Conservation (phyloP, 2,329 filamentous ascomycete genomes). For the Fusarium albosuccineum region DNA sequence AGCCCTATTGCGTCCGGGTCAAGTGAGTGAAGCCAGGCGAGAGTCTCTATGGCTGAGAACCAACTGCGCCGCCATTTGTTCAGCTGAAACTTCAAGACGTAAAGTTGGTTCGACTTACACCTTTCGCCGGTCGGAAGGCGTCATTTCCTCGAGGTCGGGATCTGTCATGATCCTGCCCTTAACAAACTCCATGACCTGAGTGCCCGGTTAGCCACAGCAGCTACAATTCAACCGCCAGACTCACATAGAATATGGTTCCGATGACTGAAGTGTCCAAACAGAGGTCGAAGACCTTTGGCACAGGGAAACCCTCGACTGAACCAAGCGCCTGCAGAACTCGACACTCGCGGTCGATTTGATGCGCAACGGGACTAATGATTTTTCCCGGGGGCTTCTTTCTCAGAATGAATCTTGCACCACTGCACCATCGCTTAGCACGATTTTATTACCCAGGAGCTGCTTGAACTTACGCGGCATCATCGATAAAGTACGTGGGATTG, state of each 20-base stretch:
- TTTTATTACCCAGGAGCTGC: too few species aligned
- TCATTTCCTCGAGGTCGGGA: neutral
- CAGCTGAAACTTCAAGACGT: too few species aligned
- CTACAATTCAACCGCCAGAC: too few species aligned
- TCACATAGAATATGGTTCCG: slow-evolving; percentile 25
- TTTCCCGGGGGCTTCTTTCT: slow-evolving; percentile 26
- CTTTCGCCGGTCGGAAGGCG: slow-evolving; percentile 11
- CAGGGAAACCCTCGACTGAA: slow-evolving; percentile 16
- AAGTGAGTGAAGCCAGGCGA: slow-evolving; percentile 21
- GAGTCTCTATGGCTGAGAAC: slow-evolving; percentile 16
- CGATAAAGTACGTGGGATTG: slow-evolving; percentile 18
- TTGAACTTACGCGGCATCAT: slow-evolving; percentile 9
- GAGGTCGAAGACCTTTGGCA: slow-evolving; percentile 22
- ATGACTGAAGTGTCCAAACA: slow-evolving; percentile 19
- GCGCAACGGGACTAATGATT: slow-evolving; percentile 13
- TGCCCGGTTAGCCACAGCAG: too few species aligned
- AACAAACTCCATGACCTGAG: slow-evolving; percentile 19
- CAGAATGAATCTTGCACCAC: slow-evolving; percentile 15
- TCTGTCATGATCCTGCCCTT: slow-evolving; percentile 23
- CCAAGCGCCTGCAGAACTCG: slow-evolving; percentile 19
- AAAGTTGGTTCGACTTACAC: neutral
- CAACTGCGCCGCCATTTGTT: neutral
- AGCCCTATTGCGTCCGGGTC: slow-evolving; percentile 12
- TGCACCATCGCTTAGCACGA: neutral
- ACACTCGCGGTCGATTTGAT: slow-evolving; percentile 27